Base-by-base conservation (phyloP, 768 basidiomycete species). In the Cubamyces sp. region DNA sequence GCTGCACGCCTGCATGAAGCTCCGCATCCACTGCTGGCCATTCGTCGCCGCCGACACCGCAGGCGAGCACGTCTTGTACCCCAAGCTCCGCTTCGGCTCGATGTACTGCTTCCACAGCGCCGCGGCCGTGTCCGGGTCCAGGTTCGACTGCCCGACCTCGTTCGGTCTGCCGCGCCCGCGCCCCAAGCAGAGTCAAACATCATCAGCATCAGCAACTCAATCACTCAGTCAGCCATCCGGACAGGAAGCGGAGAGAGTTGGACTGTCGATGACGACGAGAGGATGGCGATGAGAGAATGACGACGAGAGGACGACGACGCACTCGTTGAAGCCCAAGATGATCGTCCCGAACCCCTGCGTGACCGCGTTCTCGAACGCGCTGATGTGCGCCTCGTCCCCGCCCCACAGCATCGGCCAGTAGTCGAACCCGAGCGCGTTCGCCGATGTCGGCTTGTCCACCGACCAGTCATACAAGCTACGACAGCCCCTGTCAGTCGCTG, bases 351-450 rank as follows among this genome's bases (percentile, higher is more conserved):
- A 86, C 39, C 84, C 85, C 15, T 71, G 64, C 45, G 79, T 74
- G 37, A 87, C 82, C 45, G 76, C 61, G 3, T 69, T 71, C 56
- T 77, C 65, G 72, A 89, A 88, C 16, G 82, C 77, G 8, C 53
- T 64, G 21, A 61, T 41, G 16, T 2, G 14, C 12, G 78, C 69
- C 59, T 90, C 80, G 39, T 82, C 78, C 9, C 71, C 65, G 62
- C 88, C 86, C 90, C 89, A 93, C 1, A 92, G 72, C 87, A 89
- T 88, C n/a, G 88, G 82, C 28, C 82, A 77, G 63, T 76, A 85
- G 12, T 81, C 74, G 45, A 88, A 71, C 16, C 85, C 87, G 55
- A 82, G 73, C 3, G 69, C 28, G 16, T 77, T 73, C 2, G 79
- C 75, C 0, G 67, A 66, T n/a, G 64, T 59, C 21, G 87, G 83